Base-by-base conservation (phyloP, 2,329 filamentous ascomycete species). In the Colletotrichum plurivorum region DNA sequence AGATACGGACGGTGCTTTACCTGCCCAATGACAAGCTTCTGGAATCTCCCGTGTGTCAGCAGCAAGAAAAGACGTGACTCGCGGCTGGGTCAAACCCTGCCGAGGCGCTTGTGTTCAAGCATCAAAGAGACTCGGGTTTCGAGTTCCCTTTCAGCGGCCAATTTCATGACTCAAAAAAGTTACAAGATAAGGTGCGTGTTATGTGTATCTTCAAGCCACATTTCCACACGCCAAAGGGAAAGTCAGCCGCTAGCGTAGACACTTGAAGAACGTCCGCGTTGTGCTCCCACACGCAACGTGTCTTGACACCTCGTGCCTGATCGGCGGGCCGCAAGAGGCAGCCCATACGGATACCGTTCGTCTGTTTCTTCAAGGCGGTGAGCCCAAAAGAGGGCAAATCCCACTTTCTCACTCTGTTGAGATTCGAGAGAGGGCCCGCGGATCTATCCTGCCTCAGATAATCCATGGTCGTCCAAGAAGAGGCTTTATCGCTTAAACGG, bases 331-430 rank as follows among this genome's bases (percentile, higher is more conserved):
- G 31, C 15, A 59, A 59, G 61, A 69, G 66, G 55, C 62, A 58
- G 20, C 66, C 61, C 8, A 36, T 5, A 25, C 20, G 20, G 20
- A 22, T 22, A 25, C 31, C 31, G 31, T 36, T 36, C 31, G 31
- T 36, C 31, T 12, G 22, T 61, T 48, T 56, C 57, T n/a, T 43
- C 48, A 43, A 45, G 67, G 67, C 56, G 67, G 67, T 69, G 67
- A 67, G 43, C 43, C 22, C 20, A 46, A 22, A 31, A 27, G 5
- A 36, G 16, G 13, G 20, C 22, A 41, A 25, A 22, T 13, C 12
- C 48, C 48, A 51, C 31, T 10, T 15, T 25, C 22, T 25, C 46
- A 61, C 58, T 61, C 49, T 69, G 67, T 69, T 69, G 67, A 69
- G 67, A 67, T 3, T 36, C 31, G 31, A 36, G 31, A 36, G 31